Evolutionary conservation across 2,329 filamentous ascomycete species (phyloP), one percentile per base, ranked within the genome.

Genomic region (Penicillium sp.): DNA sequence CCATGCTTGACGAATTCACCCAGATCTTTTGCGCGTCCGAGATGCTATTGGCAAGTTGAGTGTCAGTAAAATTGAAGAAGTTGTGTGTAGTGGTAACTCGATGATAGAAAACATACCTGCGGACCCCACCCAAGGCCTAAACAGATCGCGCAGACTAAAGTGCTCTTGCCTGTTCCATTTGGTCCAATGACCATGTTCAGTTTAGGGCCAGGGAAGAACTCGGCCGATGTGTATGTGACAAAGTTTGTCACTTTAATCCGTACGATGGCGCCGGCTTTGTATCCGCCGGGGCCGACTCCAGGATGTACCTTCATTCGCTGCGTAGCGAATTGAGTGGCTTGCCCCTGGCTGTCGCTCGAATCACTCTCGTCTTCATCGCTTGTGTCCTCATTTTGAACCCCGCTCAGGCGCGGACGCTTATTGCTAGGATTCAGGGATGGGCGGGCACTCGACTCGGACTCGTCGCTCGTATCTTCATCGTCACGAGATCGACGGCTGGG

Each of bases 181-280:
- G 93, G 93, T 0, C 93, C 93, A 60, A 98, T 95, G 46, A 98
- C 86, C 92, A 98, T 97, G 68, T 98, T 98, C 64, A 98, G 72
- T 66, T 88, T 92, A 0, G 93, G 92, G 0, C 93, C 93, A 10
- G 90, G 89, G 50, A 86, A 82, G 69, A 97, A 96, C 57, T 95
- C 91, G 47, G 90, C 92, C 46, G 86, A 83, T 43, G 88, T 90
- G 72, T 98, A 98, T 0, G 93, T 98, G 47, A 98, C 89, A 61
- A 98, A 98, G 70, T 97, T 88, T 42, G 80, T 81, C 39, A 97
- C 79, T 59, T 83, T 86, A 42, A 98, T 89, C 31, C 91, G 83
- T 42, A 96, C 84, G 59, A 98, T 95, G 8, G 93, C 86, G 9
- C 93, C 93, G 2, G 90, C 84, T 41, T 69, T 69, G 50, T 66